phyloP scores from a whole-genome alignment of 352 stramenopile genomes.

The Phytophthora brassicae region DNA sequence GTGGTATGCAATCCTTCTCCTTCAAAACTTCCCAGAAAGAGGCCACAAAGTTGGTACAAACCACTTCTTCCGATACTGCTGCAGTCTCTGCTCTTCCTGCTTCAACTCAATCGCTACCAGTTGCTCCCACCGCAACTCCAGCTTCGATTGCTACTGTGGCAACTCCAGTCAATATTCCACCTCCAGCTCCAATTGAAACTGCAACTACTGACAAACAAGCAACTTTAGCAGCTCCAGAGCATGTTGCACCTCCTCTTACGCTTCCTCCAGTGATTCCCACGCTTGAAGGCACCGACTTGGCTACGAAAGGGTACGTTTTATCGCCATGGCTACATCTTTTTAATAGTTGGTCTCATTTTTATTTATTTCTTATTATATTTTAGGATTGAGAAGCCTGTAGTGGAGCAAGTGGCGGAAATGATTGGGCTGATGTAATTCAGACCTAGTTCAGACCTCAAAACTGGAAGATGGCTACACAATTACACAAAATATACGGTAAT shows the following conservation, averaged over 20 bases:
- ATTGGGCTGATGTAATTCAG: constrained; percentile 32
- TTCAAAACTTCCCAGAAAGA: constrained; percentile 65
- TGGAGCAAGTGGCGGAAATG: constrained; percentile 37
- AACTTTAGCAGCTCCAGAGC: constrained; percentile 32
- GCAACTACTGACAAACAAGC: constrained; percentile 32
- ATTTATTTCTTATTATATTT: not conserved
- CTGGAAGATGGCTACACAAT: not conserved
- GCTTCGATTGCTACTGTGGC: constrained; percentile 1
- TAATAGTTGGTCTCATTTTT: constrained; percentile 11
- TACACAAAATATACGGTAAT: constrained; percentile 8
- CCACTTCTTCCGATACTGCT: not conserved
- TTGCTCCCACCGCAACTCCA: constrained; percentile 9
- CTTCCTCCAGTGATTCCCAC: constrained; percentile 16
- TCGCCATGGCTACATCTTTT: constrained; percentile 20
- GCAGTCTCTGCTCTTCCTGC: not conserved
- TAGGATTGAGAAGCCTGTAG: constrained; percentile 17
- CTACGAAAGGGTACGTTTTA: constrained; percentile 29
- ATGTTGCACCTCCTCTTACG: constrained; percentile 17
- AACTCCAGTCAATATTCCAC: not conserved
- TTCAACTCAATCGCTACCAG: constrained; percentile 11
- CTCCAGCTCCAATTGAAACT: constrained; percentile 25
- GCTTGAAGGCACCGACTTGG: constrained; percentile 22
- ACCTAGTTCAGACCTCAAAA: too few species aligned
- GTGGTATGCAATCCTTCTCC: constrained; percentile 63
- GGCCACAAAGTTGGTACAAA: constrained; percentile 25